phyloP scores from a whole-genome alignment of 1,139 yeast genomes.

The Sugiyamaella neomexicana region DNA sequence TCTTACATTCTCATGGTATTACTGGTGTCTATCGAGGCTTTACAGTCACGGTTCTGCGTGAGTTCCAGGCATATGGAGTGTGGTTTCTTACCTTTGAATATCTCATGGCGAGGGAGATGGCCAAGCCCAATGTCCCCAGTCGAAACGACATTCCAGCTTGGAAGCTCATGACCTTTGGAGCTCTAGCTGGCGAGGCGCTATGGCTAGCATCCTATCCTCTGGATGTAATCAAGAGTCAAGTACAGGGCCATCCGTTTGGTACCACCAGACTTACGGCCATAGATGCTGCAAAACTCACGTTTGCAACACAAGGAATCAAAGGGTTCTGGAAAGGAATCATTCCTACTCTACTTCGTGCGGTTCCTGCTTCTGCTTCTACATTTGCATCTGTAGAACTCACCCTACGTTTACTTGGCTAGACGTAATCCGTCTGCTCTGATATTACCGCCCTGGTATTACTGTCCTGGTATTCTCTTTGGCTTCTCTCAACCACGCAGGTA shows the following conservation, averaged over 20 bases:
- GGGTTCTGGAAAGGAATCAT: constrained; percentile 75
- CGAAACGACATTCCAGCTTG: constrained; percentile 60
- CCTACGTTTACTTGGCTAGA: constrained; percentile 49
- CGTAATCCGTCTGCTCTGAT: too few relatives aligned
- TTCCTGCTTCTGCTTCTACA: constrained; percentile 75
- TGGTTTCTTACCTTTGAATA: constrained; percentile 77
- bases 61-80: constrained; percentile 77
- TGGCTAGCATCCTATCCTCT: constrained; percentile 73
- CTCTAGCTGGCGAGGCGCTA: constrained; percentile 68
- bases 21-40: constrained; percentile 63
- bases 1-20: constrained; percentile 50
- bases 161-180: constrained; percentile 63
- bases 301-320: constrained; percentile 48
- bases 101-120: constrained; percentile 44
- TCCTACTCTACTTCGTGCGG: constrained; percentile 68
- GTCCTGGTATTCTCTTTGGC: not conserved
- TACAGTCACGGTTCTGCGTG: constrained; percentile 61
- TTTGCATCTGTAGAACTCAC: constrained; percentile 77
- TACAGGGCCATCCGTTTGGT: constrained; percentile 65
- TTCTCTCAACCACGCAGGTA: not conserved
- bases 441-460: too few relatives aligned
- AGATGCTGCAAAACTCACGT: constrained; percentile 52
- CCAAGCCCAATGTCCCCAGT: constrained; percentile 22
- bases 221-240: constrained; percentile 66
- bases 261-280: constrained; percentile 31